These are phyloP conservation scores for Sporisorium exsertum DNA, from an alignment of 1,284 basidiomycete genomes.

Conservation along the genomic window DNA sequence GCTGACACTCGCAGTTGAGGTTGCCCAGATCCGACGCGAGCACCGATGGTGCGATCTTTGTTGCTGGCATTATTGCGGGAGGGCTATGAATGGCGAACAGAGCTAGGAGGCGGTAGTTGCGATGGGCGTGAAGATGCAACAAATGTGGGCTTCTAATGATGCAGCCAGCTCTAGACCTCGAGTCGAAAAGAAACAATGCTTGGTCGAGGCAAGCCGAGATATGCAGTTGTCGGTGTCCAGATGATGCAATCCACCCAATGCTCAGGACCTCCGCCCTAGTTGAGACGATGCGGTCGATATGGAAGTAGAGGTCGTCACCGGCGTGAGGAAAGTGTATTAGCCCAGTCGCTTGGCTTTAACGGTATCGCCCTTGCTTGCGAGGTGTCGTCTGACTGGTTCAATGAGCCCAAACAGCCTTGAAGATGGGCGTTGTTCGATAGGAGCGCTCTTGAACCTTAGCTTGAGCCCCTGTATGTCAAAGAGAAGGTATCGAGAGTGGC, in stretches of 20 bases:
- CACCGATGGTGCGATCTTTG: constrained; percentile 67
- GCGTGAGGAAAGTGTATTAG: neutral
- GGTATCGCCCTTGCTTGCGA: neutral
- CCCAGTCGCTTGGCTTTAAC: neutral
- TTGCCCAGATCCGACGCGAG: constrained; percentile 68
- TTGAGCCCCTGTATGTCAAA: too few species aligned
- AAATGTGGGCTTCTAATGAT: neutral
- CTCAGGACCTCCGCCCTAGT: too few species aligned
- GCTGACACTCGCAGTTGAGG: constrained; percentile 65
- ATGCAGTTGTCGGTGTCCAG: neutral
- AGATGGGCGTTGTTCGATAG: neutral
- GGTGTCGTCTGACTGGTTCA: neutral
- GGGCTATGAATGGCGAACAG: neutral
- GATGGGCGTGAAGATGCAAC: neutral
- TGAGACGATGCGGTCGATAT: neutral
- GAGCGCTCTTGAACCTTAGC: neutral
- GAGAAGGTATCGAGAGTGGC: too few species aligned
- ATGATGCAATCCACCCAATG: neutral
- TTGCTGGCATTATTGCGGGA: constrained; percentile 61
- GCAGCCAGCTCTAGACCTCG: too few species aligned
- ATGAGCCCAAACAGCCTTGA: neutral
- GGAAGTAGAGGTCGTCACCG: neutral
- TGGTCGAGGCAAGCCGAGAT: neutral
- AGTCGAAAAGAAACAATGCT: neutral
- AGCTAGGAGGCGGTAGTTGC: neutral